Percentiles rank a stretch among this genome's conserved stretches.
phyloP scores from a whole-genome alignment of 371 early-diverging fungal genomes.

The Syncephalis plumigaleata region DNA sequence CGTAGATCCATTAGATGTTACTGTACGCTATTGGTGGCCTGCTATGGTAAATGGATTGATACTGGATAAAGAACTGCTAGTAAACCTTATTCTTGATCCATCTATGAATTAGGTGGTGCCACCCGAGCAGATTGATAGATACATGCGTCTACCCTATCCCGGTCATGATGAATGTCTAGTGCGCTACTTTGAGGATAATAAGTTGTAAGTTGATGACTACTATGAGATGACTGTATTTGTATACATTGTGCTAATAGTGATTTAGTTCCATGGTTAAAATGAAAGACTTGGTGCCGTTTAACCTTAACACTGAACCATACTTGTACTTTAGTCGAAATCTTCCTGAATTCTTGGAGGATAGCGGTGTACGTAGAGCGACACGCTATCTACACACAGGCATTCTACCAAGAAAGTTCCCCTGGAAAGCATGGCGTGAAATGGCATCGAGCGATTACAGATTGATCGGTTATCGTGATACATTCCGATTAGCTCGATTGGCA shows the following conservation, averaged over 20 bases:
- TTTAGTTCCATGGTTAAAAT: conserved; percentile 1
- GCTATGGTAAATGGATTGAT: neutral
- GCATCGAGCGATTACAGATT: no score
- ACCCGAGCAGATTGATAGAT: neutral
- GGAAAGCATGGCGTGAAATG: neutral
- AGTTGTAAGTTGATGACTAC: neutral
- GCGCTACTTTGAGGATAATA: conserved; percentile 3
- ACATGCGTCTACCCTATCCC: neutral
- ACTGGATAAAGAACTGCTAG: no score
- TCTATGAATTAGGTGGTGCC: conserved; percentile 1
- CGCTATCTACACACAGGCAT: neutral
- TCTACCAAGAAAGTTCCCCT: neutral
- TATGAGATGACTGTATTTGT: neutral
- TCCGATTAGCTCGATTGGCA: no score
- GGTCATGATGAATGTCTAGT: conserved; percentile 1
- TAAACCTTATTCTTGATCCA: neutral
- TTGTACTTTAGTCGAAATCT: neutral
- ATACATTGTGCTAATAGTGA: neutral
- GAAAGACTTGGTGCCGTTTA: neutral
- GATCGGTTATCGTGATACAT: no score
- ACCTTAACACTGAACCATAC: neutral
- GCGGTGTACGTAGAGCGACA: neutral
- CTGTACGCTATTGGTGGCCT: conserved; percentile 2
- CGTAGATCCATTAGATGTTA: conserved; percentile 1
- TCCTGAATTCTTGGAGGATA: neutral